phyloP scores from a whole-genome alignment of 2,329 filamentous ascomycete genomes.

The Fusarium nodosum region DNA sequence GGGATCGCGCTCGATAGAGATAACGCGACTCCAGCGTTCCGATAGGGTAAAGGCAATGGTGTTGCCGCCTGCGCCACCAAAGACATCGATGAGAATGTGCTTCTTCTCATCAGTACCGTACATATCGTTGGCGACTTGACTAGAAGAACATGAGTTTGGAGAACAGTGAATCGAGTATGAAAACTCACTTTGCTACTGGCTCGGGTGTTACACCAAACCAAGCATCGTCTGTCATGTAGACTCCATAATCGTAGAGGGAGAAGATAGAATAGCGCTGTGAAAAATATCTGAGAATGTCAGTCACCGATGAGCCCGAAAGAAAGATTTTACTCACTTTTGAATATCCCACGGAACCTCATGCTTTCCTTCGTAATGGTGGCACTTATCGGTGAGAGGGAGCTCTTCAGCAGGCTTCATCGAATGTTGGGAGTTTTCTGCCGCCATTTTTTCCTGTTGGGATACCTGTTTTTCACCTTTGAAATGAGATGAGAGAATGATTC shows the following conservation, averaged over 20 bases:
- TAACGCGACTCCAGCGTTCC: constrained; percentile 82
- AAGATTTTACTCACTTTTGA: constrained; percentile 75
- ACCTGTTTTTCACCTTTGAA: constrained; percentile 24
- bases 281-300: constrained; percentile 77
- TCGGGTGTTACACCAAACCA: constrained; percentile 99
- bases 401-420: constrained; percentile 59
- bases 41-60: constrained; percentile 92
- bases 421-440: constrained; percentile 37
- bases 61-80: constrained; percentile 93
- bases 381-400: constrained; percentile 70
- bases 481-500: neutral
- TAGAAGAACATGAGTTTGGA: constrained; percentile 50
- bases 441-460: constrained; percentile 24
- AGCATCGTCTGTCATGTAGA: constrained; percentile 91
- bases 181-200: constrained; percentile 81
- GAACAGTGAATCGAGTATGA: neutral
- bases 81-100: constrained; percentile 84
- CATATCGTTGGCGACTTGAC: constrained; percentile 82
- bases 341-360: constrained; percentile 84
- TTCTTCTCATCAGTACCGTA: constrained; percentile 67
- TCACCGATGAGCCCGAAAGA: neutral
- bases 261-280: constrained; percentile 90
- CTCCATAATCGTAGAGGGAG: constrained; percentile 85
- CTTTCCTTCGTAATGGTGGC: constrained; percentile 79
- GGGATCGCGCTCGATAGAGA: constrained; percentile 88